Conservation (phyloP, 1,284 basidiomycete genomes). For the Prillingera fragicola region DNA sequence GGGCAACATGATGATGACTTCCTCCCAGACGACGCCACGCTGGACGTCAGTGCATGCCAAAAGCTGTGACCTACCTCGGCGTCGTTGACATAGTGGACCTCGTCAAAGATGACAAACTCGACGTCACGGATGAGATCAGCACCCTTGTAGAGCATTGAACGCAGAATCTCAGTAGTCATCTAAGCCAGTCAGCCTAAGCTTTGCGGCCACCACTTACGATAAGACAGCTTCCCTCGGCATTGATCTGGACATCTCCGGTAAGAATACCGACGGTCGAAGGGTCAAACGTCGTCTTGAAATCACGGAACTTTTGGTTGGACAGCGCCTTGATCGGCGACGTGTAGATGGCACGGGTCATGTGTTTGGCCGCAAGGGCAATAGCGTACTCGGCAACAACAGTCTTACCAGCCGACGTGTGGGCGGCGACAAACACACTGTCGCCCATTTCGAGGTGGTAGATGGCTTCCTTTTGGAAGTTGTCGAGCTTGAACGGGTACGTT, state of each 20-base stretch:
- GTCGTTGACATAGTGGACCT: constrained; percentile 99
- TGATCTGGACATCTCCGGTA: constrained; percentile 99
- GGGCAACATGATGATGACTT: constrained; percentile 98
- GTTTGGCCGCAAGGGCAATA: constrained; percentile 90
- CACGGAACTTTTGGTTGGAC: constrained; percentile 98
- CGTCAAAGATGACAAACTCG: constrained; percentile 99
- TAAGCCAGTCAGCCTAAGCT: constrained; percentile 10
- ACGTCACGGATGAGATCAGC: constrained; percentile 98
- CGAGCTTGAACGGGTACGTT: constrained; percentile 74
- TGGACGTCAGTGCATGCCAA: constrained; percentile 43
- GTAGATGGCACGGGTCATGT: constrained; percentile 99
- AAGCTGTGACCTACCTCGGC: constrained; percentile 64
- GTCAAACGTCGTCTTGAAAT: constrained; percentile 96
- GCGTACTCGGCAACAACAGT: constrained; percentile 99
- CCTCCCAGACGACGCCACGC: constrained; percentile 98
- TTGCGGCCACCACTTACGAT: constrained; percentile 54
- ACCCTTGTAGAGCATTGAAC: constrained; percentile 98
- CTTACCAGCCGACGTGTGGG: constrained; percentile 94
- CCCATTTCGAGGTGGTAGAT: constrained; percentile 97
- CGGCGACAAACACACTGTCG: constrained; percentile 96
- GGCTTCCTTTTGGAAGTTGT: constrained; percentile 94
- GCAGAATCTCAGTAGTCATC: constrained; percentile 98
- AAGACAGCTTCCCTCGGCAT: constrained; percentile 93
- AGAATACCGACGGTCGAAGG: constrained; percentile 89
- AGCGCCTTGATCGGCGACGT: constrained; percentile 98